These are phyloP conservation scores for Amaranthus palmeri DNA, from an alignment of 148 eudicot genomes.

Conservation along the genomic window DNA sequence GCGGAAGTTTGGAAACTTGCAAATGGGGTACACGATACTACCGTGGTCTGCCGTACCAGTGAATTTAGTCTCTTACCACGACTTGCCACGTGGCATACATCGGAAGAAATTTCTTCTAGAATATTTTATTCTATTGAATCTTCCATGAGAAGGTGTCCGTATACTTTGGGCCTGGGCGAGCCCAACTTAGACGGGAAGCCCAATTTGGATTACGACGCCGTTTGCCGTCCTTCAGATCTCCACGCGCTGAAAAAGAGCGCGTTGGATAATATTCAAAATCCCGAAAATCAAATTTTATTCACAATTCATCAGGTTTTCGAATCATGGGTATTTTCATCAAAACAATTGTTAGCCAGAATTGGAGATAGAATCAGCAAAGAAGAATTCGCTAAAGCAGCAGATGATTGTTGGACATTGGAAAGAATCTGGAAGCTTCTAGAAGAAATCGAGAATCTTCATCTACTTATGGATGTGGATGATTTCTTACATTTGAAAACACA, in stretches of 20 bases:
- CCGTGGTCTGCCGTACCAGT: constrained; percentile 51
- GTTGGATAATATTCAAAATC: constrained; percentile 27
- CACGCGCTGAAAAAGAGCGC: constrained; percentile 45
- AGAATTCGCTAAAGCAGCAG: constrained; percentile 34
- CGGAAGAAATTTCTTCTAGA: constrained; percentile 38
- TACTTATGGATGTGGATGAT: constrained; percentile 64
- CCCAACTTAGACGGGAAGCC: constrained; percentile 65
- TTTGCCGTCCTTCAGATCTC: constrained; percentile 58
- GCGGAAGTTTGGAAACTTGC: constrained; percentile 59
- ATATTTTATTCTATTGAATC: constrained; percentile 55
- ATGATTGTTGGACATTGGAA: constrained; percentile 53
- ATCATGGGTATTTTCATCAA: constrained; percentile 49
- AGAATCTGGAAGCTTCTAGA: constrained; percentile 55
- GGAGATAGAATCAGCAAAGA: constrained; percentile 23
- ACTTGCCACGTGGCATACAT: constrained; percentile 55
- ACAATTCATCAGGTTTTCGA: constrained; percentile 65
- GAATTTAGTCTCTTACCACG: constrained; percentile 54
- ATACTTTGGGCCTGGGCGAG: constrained; percentile 73
- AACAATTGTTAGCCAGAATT: constrained; percentile 33
- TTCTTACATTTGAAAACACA: constrained; percentile 51
- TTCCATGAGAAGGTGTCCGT: constrained; percentile 48
- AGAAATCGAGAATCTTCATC: constrained; percentile 48
- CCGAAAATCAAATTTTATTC: constrained; percentile 42
- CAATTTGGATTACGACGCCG: constrained; percentile 52
- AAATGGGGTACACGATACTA: constrained; percentile 18